These are phyloP conservation scores for Clarireedia paspali DNA, from an alignment of 2,329 filamentous ascomycete species.

Conservation along the genomic window DNA sequence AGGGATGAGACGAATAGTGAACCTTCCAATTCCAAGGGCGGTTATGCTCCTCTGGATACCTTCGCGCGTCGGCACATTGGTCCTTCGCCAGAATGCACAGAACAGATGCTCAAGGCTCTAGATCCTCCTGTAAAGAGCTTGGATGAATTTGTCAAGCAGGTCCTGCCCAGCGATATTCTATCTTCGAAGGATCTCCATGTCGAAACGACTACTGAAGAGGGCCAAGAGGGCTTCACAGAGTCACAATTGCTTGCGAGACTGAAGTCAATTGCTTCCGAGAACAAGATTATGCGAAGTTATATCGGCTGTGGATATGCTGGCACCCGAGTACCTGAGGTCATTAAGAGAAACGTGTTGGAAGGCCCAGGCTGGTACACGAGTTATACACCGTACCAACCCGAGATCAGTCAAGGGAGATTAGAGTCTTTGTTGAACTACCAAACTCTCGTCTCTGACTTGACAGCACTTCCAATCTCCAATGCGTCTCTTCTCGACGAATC, in stretches of 20 bases:
- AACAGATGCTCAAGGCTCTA: constrained; percentile 73
- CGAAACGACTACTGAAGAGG: constrained; percentile 31
- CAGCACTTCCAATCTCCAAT: constrained; percentile 80
- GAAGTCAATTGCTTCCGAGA: constrained; percentile 47
- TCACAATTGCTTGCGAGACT: constrained; percentile 48
- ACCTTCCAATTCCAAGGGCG: constrained; percentile 23
- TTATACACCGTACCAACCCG: constrained; percentile 94
- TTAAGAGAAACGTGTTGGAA: constrained; percentile 87
- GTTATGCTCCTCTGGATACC: constrained; percentile 40
- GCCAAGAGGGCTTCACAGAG: constrained; percentile 39
- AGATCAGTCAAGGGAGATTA: constrained; percentile 90
- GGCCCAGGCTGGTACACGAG: constrained; percentile 96
- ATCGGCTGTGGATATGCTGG: constrained; percentile 86
- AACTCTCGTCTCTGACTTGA: constrained; percentile 84
- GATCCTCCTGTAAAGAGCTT: constrained; percentile 66
- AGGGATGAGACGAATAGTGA: constrained; percentile 22
- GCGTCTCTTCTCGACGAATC: constrained; percentile 86
- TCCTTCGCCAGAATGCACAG: constrained; percentile 59
- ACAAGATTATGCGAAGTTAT: constrained; percentile 57
- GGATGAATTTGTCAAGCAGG: constrained; percentile 78
- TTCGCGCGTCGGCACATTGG: constrained; percentile 85
- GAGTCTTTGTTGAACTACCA: constrained; percentile 95
- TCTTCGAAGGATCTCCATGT: constrained; percentile 57
- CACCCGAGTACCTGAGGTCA: constrained; percentile 80
- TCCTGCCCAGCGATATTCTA: constrained; percentile 73